Evolutionary conservation across 1,284 basidiomycete species (phyloP).

Genomic region (Laetiporus sulphureus): DNA sequence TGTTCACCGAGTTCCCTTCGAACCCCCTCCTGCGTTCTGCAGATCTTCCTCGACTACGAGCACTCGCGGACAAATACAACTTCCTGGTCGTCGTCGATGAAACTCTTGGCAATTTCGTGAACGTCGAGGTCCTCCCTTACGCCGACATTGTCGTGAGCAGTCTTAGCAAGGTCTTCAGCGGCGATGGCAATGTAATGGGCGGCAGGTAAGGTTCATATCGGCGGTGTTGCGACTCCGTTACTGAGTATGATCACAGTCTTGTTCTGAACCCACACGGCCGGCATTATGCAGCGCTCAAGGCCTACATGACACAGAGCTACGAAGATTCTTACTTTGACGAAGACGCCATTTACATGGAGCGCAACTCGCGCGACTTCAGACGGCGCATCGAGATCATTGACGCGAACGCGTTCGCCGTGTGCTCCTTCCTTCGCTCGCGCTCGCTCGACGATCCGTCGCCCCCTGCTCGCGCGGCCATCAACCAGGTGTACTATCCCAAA

Average conservation of each 20-base stretch:
- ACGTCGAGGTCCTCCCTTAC: conserved; percentile 87
- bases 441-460: conserved; percentile 36
- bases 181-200: conserved; percentile 96
- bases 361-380: conserved; percentile 92
- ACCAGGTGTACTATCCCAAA: conserved; percentile 88
- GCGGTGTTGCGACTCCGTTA: conserved; percentile 5
- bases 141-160: conserved; percentile 94
- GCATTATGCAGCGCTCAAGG: conserved; percentile 64
- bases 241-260: conserved; percentile 41
- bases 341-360: conserved; percentile 96
- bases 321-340: conserved; percentile 90
- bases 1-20: conserved; percentile 90
- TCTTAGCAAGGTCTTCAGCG: conserved; percentile 93
- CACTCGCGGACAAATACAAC: conserved; percentile 82
- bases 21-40: conserved; percentile 89
- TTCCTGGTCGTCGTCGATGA: conserved; percentile 94
- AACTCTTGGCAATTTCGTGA: conserved; percentile 94
- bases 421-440: conserved; percentile 67
- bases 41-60: conserved; percentile 72
- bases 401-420: conserved; percentile 77
- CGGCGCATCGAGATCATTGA: conserved; percentile 77
- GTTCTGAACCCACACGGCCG: conserved; percentile 79
- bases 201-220: conserved; percentile 60
- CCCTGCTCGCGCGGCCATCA: conserved; percentile 37
- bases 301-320: conserved; percentile 53